Evolutionary conservation across 768 basidiomycete genomes (phyloP).

Genomic region (Boletus speciosus): DNA sequence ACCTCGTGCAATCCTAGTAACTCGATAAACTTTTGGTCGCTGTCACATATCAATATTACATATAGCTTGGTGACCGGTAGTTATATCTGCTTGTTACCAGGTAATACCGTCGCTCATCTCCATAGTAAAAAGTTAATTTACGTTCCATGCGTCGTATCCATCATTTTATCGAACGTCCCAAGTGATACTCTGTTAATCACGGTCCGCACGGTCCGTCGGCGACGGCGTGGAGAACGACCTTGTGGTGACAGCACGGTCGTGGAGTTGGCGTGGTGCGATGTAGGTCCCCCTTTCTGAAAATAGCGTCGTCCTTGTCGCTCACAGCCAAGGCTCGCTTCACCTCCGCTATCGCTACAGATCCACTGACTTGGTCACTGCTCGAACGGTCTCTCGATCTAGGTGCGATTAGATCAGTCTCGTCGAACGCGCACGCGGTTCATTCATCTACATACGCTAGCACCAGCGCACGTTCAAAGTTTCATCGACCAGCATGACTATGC

Average conservation of each 20-base stretch:
- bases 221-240: neutral
- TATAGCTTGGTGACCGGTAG: neutral
- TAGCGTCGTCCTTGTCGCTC: neutral
- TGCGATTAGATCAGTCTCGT: neutral
- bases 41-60: neutral
- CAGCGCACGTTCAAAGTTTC: neutral
- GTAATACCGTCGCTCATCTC: neutral
- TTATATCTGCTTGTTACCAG: neutral
- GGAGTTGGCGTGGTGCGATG: neutral
- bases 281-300: neutral
- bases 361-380: neutral
- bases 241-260: neutral
- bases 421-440: neutral
- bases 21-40: neutral
- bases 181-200: neutral
- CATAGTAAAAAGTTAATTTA: neutral
- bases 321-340: neutral
- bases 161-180: slow-evolving; percentile 1
- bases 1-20: slow-evolving; percentile 1
- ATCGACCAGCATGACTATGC: neutral
- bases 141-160: neutral
- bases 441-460: neutral
- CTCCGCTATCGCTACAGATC: neutral
- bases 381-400: neutral
- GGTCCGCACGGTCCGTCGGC: no score